These are phyloP conservation scores for Stephanocyclus meneghinianus DNA, from an alignment of 352 stramenopile species.

Conservation along the genomic window DNA sequence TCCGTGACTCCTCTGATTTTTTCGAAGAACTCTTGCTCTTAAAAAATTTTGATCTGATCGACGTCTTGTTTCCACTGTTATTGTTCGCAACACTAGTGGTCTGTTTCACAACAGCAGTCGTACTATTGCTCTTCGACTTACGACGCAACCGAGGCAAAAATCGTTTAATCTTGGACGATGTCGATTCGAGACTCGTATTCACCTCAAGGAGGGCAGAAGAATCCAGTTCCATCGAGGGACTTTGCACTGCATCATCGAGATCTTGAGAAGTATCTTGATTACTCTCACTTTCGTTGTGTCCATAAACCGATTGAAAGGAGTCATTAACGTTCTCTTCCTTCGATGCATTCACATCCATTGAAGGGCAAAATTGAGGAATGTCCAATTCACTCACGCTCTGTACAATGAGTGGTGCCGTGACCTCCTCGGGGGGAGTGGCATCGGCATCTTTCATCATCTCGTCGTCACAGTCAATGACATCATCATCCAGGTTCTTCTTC, in stretches of 20 bases:
- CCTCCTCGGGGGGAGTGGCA: not conserved
- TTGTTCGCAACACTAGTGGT: not conserved
- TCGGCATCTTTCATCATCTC: not conserved
- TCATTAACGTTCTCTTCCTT: not conserved
- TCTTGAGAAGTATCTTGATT: too few relatives aligned
- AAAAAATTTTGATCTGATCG: slow-evolving; percentile 3
- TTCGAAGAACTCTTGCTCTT: not conserved
- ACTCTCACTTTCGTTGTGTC: not conserved
- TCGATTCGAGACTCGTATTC: not conserved
- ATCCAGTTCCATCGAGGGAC: not conserved
- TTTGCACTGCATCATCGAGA: too few relatives aligned
- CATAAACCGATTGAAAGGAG: not conserved
- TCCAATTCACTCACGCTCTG: slow-evolving; percentile 8
- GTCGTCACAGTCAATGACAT: not conserved
- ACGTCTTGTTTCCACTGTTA: not conserved
- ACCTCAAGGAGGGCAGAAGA: not conserved
- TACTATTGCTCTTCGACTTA: not conserved
- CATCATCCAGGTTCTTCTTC: not conserved
- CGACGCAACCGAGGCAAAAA: slow-evolving; percentile 3
- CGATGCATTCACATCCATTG: not conserved
- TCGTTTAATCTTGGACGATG: not conserved
- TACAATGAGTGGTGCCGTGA: not conserved
- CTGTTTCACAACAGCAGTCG: not conserved
- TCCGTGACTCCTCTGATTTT: not conserved
- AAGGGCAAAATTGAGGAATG: not conserved